These are phyloP conservation scores for Emergomyces pasteurianus DNA, from an alignment of 2,329 filamentous ascomycete species.

Conservation along the genomic window DNA sequence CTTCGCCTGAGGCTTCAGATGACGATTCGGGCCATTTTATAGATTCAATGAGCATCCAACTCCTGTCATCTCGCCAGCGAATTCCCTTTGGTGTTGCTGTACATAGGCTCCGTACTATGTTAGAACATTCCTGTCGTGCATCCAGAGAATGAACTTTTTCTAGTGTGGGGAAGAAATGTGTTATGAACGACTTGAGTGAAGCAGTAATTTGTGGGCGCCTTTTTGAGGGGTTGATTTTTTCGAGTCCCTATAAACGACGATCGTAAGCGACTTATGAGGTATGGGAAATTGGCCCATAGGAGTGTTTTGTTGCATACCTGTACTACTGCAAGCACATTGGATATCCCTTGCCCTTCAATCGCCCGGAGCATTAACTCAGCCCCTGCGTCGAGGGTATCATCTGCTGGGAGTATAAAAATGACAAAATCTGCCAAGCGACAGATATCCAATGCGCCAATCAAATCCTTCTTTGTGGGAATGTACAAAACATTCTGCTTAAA, in stretches of 20 bases:
- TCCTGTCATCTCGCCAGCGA: slow-evolving; percentile 88
- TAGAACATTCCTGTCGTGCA: slow-evolving; percentile 79
- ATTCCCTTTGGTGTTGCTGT: slow-evolving; percentile 86
- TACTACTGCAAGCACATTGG: slow-evolving; percentile 77
- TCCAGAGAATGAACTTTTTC: slow-evolving; percentile 87
- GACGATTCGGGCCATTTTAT: slow-evolving; percentile 56
- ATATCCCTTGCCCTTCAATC: slow-evolving; percentile 88
- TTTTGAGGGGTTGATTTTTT: slow-evolving; percentile 67
- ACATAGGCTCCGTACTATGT: slow-evolving; percentile 81
- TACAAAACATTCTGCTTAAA: slow-evolving; percentile 96
- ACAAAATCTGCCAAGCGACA: slow-evolving; percentile 86
- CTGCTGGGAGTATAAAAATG: slow-evolving; percentile 68
- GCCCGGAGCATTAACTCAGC: slow-evolving; percentile 77
- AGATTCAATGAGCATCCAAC: slow-evolving; percentile 87
- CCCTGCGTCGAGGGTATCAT: slow-evolving; percentile 68
- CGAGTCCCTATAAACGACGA: slow-evolving; percentile 42
- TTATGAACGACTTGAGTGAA: slow-evolving; percentile 85
- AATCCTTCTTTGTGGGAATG: slow-evolving; percentile 58
- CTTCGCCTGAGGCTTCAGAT: slow-evolving; percentile 36
- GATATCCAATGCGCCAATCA: slow-evolving; percentile 70
- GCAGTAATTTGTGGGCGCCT: slow-evolving; percentile 61
- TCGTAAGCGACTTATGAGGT: not conserved
- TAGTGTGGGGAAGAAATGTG: slow-evolving; percentile 83
- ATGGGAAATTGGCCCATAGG: not conserved
- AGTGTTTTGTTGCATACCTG: slow-evolving; percentile 34